Conservation (phyloP, 2,329 filamentous ascomycete genomes). For the Didymella arachidicola region DNA sequence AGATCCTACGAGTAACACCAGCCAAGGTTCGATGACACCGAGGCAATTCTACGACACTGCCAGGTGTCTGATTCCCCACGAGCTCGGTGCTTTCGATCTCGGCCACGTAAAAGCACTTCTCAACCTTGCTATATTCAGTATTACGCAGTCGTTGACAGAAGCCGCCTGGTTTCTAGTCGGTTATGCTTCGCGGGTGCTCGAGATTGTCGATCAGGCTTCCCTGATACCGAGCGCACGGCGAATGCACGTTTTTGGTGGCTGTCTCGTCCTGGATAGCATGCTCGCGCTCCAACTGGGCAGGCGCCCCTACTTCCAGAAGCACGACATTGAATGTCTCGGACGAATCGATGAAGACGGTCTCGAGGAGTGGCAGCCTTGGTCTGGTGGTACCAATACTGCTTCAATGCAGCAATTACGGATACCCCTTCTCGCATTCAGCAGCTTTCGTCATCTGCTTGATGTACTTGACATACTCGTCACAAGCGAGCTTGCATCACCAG, state of each 20-base stretch:
- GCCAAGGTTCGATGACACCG: slow-evolving; percentile 19
- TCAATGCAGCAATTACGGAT: slow-evolving; percentile 30
- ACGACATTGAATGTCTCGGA: slow-evolving; percentile 58
- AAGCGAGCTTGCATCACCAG: slow-evolving; percentile 21
- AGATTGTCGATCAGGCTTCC: slow-evolving; percentile 52
- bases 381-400: slow-evolving; percentile 56
- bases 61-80: slow-evolving; percentile 41
- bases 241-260: slow-evolving; percentile 62
- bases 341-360: slow-evolving; percentile 69
- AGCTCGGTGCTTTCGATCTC: slow-evolving; percentile 45
- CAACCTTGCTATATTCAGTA: slow-evolving; percentile 66
- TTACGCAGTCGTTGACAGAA: slow-evolving; percentile 65
- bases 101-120: slow-evolving; percentile 55
- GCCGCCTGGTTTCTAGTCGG: slow-evolving; percentile 72
- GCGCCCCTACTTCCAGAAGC: slow-evolving; percentile 58
- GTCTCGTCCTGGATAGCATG: slow-evolving; percentile 69
- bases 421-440: slow-evolving; percentile 58
- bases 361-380: slow-evolving; percentile 80
- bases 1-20: slow-evolving; percentile 9
- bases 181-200: slow-evolving; percentile 65
- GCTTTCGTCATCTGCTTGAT: slow-evolving; percentile 60
- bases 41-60: slow-evolving; percentile 39
- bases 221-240: slow-evolving; percentile 34
- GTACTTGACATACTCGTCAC: slow-evolving; percentile 37
- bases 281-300: slow-evolving; percentile 62